A percentile compares a stretch with the other conserved stretches of the same genome.
These are phyloP conservation scores for Candida tropicalis DNA, from an alignment of 1,139 yeast species.

Conservation along the genomic window DNA sequence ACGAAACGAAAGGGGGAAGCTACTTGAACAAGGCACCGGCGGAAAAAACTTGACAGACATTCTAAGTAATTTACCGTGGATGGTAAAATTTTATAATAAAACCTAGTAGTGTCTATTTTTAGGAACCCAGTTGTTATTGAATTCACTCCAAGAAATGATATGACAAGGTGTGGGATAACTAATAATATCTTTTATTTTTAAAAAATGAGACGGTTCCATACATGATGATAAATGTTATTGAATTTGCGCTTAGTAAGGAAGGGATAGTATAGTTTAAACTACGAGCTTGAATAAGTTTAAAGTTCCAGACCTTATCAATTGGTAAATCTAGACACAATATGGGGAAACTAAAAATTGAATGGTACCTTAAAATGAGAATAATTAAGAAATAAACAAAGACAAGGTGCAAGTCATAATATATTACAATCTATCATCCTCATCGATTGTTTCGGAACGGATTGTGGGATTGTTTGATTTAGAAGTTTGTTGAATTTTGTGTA, in stretches of 20 bases:
- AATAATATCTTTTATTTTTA: too few species aligned
- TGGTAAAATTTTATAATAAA: neutral
- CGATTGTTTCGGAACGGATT: neutral
- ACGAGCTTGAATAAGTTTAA: too few species aligned
- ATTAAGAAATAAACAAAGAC: too few species aligned
- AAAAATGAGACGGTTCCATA: neutral
- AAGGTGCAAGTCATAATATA: neutral
- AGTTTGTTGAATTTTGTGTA: neutral
- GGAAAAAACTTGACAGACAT: too few species aligned
- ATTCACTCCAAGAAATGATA: neutral
- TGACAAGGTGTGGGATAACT: too few species aligned
- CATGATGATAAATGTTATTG: too few species aligned
- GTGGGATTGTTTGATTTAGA: neutral
- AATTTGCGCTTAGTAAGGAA: too few species aligned
- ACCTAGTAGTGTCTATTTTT: neutral
- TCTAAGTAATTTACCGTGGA: neutral
- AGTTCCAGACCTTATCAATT: too few species aligned
- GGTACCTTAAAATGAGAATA: neutral
- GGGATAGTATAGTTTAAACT: too few species aligned
- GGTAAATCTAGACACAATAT: neutral
- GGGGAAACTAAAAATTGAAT: neutral
- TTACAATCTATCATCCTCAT: neutral
- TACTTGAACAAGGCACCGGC: neutral
- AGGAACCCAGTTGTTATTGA: neutral
- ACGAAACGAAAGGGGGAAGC: neutral